Evolutionary conservation across 2,329 filamentous ascomycete species (phyloP).

Genomic region (Aspergillus ochraceus): DNA sequence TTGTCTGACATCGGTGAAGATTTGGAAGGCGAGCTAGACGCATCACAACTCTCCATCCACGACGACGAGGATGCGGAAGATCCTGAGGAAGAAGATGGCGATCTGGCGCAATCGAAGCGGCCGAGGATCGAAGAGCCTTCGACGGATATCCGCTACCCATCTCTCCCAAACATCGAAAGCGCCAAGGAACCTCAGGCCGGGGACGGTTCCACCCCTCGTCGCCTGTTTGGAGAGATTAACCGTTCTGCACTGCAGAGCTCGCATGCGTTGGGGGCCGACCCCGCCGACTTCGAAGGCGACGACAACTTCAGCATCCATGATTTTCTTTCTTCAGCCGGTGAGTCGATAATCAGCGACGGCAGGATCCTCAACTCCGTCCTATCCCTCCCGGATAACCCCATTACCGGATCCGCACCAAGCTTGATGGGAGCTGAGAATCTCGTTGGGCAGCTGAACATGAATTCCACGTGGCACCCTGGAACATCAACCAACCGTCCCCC

Average conservation of each 20-base stretch:
- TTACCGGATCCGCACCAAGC: constrained; percentile 44
- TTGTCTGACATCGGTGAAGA: constrained; percentile 41
- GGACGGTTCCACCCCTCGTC: constrained; percentile 34
- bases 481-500: constrained; percentile 30
- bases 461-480: constrained; percentile 39
- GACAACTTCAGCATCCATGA: constrained; percentile 39
- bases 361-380: constrained; percentile 39
- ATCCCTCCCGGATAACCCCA: constrained; percentile 36
- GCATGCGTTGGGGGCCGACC: constrained; percentile 42
- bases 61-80: constrained; percentile 44
- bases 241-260: constrained; percentile 56
- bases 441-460: constrained; percentile 50
- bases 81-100: constrained; percentile 34
- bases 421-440: constrained; percentile 50
- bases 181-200: constrained; percentile 29
- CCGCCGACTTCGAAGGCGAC: constrained; percentile 31
- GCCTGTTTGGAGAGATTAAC: constrained; percentile 63
- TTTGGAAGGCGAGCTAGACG: constrained; percentile 45
- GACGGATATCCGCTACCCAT: constrained; percentile 41
- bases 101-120: constrained; percentile 38
- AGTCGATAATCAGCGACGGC: constrained; percentile 39
- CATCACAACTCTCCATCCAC: constrained; percentile 65
- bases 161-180: constrained; percentile 42
- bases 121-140: constrained; percentile 33
- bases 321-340: constrained; percentile 41